Percentiles rank a stretch among this genome's conserved stretches.
These are phyloP conservation scores for Monosporozyma servazzii DNA, from an alignment of 805 yeast species.

Conservation along the genomic window DNA sequence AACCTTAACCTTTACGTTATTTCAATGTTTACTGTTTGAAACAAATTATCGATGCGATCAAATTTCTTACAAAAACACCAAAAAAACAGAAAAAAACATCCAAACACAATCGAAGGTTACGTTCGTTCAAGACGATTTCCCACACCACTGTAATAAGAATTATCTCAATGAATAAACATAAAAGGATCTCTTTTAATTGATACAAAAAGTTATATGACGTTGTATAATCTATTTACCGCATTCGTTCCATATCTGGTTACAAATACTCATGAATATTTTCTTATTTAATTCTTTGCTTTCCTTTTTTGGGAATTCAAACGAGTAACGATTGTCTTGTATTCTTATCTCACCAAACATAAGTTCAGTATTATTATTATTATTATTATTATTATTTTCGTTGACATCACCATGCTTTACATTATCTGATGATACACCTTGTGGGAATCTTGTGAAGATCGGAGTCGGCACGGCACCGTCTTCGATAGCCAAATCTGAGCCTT, in stretches of 20 bases:
- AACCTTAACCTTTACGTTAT: background rate
- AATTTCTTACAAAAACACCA: background rate
- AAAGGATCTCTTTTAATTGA: too few species aligned
- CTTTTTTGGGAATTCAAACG: slow-evolving; percentile 19
- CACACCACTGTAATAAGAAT: background rate
- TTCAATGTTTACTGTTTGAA: background rate
- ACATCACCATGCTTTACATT: background rate
- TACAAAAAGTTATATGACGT: background rate
- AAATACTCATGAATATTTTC: slow-evolving; percentile 27
- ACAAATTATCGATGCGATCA: background rate
- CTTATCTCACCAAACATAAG: slow-evolving; percentile 22
- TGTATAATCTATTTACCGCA: slow-evolving; percentile 5
- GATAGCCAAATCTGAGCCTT: slow-evolving; percentile 21
- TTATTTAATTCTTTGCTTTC: slow-evolving; percentile 16
- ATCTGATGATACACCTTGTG: background rate
- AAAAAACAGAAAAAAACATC: background rate
- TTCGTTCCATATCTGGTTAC: slow-evolving; percentile 30
- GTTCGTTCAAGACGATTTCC: background rate
- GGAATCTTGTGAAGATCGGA: slow-evolving; percentile 9
- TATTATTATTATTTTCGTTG: background rate
- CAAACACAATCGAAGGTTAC: background rate
- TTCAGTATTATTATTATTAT: background rate
- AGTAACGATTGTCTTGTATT: slow-evolving; percentile 19
- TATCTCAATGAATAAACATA: too few species aligned
- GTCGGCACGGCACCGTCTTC: slow-evolving; percentile 20